Conservation (phyloP, 2,329 filamentous ascomycete species). For the Bipolaris bicolor region DNA sequence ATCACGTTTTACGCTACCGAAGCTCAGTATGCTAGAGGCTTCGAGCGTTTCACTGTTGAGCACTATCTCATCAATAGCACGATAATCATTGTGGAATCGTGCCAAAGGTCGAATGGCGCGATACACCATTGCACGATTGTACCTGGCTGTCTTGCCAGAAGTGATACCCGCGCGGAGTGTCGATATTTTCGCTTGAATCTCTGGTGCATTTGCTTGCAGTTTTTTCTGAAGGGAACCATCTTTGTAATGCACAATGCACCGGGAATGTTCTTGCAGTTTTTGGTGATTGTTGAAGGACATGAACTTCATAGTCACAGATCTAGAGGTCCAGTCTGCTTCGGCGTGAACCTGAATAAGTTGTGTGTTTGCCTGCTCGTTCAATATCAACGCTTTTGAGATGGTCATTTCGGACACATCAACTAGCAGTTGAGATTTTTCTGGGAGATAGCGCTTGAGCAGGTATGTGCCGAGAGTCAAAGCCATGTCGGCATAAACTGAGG, state of each 20-base stretch:
- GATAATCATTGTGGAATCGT: constrained; percentile 18
- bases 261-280: constrained; percentile 19
- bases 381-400: constrained; percentile 21
- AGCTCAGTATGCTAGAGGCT: constrained; percentile 15
- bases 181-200: neutral
- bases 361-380: constrained; percentile 3
- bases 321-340: constrained; percentile 17
- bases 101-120: constrained; percentile 14
- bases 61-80: constrained; percentile 21
- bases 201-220: neutral
- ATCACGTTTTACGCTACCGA: constrained; percentile 8
- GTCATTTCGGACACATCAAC: constrained; percentile 22
- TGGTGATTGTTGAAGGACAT: constrained; percentile 21
- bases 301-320: constrained; percentile 14
- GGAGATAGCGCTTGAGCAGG: constrained; percentile 2
- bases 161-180: constrained; percentile 9
- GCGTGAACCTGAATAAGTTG: constrained; percentile 20
- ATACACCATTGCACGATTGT: constrained; percentile 15
- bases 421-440: neutral
- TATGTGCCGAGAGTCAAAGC: constrained; percentile 39
- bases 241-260: constrained; percentile 12
- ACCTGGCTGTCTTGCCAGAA: constrained; percentile 4
- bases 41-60: constrained; percentile 24
- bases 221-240: constrained; percentile 5
- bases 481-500: constrained; percentile 43